Evolutionary conservation across 2,329 filamentous ascomycete genomes (phyloP).

Genomic region (Fusarium humuli): DNA sequence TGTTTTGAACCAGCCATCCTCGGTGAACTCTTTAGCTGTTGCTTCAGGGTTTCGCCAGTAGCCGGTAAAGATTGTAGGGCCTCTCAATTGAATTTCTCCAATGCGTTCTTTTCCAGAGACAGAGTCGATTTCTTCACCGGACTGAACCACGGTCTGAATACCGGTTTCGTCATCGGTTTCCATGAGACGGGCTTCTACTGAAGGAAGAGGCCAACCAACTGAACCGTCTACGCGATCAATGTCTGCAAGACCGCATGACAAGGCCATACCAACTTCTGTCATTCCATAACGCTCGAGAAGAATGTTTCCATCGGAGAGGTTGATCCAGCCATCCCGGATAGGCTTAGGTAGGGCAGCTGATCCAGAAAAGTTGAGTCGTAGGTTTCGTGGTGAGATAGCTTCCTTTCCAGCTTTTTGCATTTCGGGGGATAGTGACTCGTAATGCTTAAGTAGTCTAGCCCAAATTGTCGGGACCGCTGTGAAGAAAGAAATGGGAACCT

Average conservation of each 20-base stretch:
- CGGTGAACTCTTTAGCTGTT: constrained; percentile 1
- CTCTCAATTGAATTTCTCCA: constrained; percentile 78
- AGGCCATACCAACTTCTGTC: constrained; percentile 98
- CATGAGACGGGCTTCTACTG: constrained; percentile 85
- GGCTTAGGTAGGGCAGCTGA: constrained; percentile 93
- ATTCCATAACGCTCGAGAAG: constrained; percentile 98
- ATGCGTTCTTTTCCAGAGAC: constrained; percentile 69
- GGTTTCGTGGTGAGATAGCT: constrained; percentile 78
- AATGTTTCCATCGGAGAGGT: constrained; percentile 82
- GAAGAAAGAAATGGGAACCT: constrained; percentile 79
- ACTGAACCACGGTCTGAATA: constrained; percentile 67
- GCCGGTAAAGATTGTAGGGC: constrained; percentile 1
- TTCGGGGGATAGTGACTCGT: constrained; percentile 69
- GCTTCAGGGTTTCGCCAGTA: constrained; percentile 20
- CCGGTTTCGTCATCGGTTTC: constrained; percentile 76
- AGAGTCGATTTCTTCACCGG: constrained; percentile 67
- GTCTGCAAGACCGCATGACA: constrained; percentile 87
- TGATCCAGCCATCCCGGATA: constrained; percentile 83
- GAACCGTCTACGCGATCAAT: constrained; percentile 86
- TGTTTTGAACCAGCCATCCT: constrained; percentile 23
- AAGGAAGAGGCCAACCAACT: constrained; percentile 93
- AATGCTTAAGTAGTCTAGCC: constrained; percentile 83
- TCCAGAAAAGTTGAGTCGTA: constrained; percentile 92
- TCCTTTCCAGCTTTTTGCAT: constrained; percentile 74
- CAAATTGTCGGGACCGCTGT: constrained; percentile 97